Evolutionary conservation across 179 eudicot species (phyloP).

Genomic region (Corrigiola litoralis): DNA sequence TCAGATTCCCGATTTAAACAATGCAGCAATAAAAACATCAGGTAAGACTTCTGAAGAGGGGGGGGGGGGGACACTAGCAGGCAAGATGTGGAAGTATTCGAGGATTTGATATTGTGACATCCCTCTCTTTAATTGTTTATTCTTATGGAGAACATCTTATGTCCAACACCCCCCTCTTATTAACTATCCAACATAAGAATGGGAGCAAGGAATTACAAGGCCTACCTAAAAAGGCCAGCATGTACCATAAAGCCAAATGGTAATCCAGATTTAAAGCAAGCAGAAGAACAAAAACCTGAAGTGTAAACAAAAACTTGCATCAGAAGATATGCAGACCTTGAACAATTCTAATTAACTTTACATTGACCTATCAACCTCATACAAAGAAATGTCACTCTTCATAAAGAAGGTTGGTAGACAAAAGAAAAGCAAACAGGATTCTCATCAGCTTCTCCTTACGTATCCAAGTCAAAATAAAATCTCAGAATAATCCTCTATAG

Average conservation of each 20-base stretch:
- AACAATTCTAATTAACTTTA: neutral
- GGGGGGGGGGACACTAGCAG: too few species aligned
- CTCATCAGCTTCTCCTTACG: too few species aligned
- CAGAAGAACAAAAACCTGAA: conserved; percentile 74
- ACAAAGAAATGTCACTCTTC: neutral
- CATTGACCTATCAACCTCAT: neutral
- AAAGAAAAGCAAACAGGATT: too few species aligned
- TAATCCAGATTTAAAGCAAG: conserved; percentile 73
- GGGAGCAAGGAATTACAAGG: conserved; percentile 12
- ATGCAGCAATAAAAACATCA: too few species aligned
- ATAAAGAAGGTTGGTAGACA: too few species aligned
- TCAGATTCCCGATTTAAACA: too few species aligned
- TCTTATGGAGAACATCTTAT: neutral
- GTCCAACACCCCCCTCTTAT: neutral
- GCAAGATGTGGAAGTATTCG: too few species aligned
- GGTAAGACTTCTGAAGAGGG: too few species aligned
- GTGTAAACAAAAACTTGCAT: conserved; percentile 24
- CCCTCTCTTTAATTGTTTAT: too few species aligned
- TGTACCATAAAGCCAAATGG: conserved; percentile 87
- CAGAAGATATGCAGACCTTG: conserved; percentile 16
- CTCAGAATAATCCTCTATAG: neutral
- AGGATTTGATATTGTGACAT: too few species aligned
- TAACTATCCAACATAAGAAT: neutral
- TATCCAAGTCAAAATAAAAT: neutral
- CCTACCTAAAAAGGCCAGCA: conserved; percentile 68